Percentiles rank a stretch among this genome's conserved stretches.
Evolutionary conservation across 1,139 yeast species (phyloP).

Genomic region (Geotrichum candidum): DNA sequence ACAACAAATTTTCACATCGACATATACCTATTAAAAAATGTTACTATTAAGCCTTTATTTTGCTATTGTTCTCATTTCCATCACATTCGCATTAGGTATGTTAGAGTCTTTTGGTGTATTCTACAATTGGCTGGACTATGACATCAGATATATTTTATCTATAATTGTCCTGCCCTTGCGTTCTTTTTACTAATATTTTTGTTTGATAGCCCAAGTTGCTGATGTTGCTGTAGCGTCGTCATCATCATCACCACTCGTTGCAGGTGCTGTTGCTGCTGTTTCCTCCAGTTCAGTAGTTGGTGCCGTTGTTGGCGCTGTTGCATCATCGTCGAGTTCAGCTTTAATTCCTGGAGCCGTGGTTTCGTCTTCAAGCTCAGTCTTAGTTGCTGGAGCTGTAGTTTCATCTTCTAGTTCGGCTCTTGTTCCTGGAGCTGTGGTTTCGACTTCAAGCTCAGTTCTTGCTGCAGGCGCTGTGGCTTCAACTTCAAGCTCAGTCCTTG

Average conservation of each 20-base stretch:
- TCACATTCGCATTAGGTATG: neutral
- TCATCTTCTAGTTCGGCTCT: neutral
- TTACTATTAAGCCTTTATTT: neutral
- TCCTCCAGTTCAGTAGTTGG: too few relatives aligned
- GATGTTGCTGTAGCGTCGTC: neutral
- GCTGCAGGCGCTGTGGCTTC: neutral
- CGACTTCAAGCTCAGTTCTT: neutral
- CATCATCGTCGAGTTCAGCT: neutral
- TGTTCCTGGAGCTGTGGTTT: neutral
- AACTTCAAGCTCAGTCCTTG: neutral
- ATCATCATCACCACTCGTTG: neutral
- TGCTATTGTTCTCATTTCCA: neutral
- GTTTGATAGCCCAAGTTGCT: neutral
- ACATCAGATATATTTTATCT: neutral
- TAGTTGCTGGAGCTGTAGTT: neutral
- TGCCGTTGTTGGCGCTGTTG: too few relatives aligned
- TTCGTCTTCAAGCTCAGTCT: neutral
- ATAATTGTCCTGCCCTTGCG: neutral
- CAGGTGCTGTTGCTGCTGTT: neutral
- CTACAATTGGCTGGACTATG: too few relatives aligned
- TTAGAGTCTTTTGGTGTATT: neutral
- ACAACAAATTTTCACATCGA: too few relatives aligned
- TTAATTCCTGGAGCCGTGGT: neutral
- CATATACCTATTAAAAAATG: neutral
- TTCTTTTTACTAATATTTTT: neutral